Evolutionary conservation across 805 yeast genomes (phyloP), one percentile per base, ranked within the genome.

Genomic region (Candida alai): DNA sequence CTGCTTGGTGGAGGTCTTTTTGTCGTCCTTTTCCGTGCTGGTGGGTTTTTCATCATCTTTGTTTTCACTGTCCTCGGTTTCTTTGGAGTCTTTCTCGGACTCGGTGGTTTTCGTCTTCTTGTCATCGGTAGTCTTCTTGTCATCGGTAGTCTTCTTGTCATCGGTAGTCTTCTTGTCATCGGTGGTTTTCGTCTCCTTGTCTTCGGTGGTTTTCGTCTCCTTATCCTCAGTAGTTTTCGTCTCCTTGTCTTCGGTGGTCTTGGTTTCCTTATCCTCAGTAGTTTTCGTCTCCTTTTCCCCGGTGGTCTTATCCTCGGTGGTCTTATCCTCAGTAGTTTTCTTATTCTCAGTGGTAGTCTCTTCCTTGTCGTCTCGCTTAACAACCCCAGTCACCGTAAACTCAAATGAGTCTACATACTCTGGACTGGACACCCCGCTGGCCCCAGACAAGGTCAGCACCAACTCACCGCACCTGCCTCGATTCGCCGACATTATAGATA

Each of bases 11-110:
- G 21, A 19, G 21, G 20, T 14, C 7, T 30, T 24, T 15, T 25
- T 34, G 16, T 29, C 18, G 11, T 34, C 32, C 19, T 29, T 32
- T 19, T 19, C 15, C 23, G 25, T 38, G n/a, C 19, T 30, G 13
- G 19, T 19, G 11, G 8, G 18, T 16, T 21, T 35, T 13, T n/a
- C 11, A 18, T 35, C 34, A 15, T 3, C 6, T 14, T 22, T 3
- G 10, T 32, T 32, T 31, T 24, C 21, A 5, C 21, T 30, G 9
- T 17, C 8, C 18, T 26, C 26, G 11, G 17, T 6, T 13, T 20
- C 16, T 27, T 24, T n/a, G 6, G 19, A 25, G 15, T 30, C 22
- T 6, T 20, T 5, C 11, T 20, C 27, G 27, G n/a, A n/a, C n/a
- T n/a, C n/a, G n/a, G n/a, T n/a, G n/a, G n/a, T n/a, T 3, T 24